phyloP scores from a whole-genome alignment of 164 flowering plant genomes.

The Taxillus chinensis region DNA sequence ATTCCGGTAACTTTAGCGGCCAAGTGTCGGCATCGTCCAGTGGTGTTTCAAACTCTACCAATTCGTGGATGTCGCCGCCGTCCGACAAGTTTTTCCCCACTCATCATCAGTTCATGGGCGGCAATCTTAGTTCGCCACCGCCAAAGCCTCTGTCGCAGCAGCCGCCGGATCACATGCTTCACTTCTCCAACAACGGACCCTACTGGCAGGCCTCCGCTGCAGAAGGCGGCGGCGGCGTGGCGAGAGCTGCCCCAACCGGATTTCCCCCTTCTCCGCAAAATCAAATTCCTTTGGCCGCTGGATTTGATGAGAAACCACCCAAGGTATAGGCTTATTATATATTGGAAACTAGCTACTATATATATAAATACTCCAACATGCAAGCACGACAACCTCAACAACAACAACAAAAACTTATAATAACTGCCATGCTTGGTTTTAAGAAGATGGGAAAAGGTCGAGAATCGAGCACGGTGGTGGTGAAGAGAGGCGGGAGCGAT shows the following conservation, averaged over 20 bases:
- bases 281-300: no score
- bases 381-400: no score
- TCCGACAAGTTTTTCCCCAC: constrained; percentile 12
- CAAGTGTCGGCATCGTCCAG: background rate
- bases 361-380: no score
- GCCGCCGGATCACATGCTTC: constrained; percentile 19
- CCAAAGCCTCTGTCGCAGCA: constrained; percentile 25
- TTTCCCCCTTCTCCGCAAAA: no score
- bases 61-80: constrained; percentile 19
- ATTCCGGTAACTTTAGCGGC: constrained; percentile 19
- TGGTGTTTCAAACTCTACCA: background rate
- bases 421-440: no score
- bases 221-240: no score
- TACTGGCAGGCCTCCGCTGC: constrained; percentile 60
- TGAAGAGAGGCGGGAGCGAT: constrained; percentile 36
- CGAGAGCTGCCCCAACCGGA: no score
- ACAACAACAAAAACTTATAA: no score
- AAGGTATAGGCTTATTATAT: no score
- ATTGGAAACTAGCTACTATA: no score
- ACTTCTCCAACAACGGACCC: constrained; percentile 60
- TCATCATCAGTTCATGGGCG: constrained; percentile 37
- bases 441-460: constrained; percentile 19
- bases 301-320: no score
- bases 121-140: constrained; percentile 29
- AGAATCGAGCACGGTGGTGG: constrained; percentile 27